Evolutionary conservation across 345 rosid species (phyloP), one percentile per base, ranked within the genome.

Genomic region (Moricandia arvensis): DNA sequence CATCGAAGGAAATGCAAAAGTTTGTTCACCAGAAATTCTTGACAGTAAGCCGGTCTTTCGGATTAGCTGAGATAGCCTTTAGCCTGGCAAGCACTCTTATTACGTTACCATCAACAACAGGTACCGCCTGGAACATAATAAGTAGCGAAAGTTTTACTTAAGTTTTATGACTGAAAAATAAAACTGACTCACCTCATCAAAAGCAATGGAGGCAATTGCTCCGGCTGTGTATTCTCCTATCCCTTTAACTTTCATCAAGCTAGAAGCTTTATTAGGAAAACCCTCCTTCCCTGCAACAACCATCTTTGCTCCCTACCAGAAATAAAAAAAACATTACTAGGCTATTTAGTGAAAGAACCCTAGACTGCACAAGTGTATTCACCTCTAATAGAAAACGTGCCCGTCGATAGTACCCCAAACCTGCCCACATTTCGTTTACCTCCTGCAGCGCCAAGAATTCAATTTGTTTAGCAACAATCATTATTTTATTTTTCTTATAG

Each of bases 341-440:
- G 1, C 21, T 51, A 5, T 6, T 8, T 1, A 13, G 7, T 27
- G 57, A 37, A 8, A 24, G 24, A 27, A 29, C 33, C 35, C 9
- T 15, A 0, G 10, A 26, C 54, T 9, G 38, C 17, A 71, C n/a
- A 58, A 61, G 33, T 31, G 53, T 64, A 37, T 75, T 76, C 73
- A 94, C 97, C 94, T 94, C 96, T 66, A 89, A 80, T 33, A 91
- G 87, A 82, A 90, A 94, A 65, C 98, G 95, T 11, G 95, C 97
- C 27, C 97, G 85, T 79, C 98, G 83, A 62, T 94, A 94, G 80
- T 94, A 94, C 7, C 97, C 97, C 70, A 94, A 77, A 54, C 98
- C 97, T 27, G 98, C 98, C 97, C 97, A 94, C 91, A 94, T 87
- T 75, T 94, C 92, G 72, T 94, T 94, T 73, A 91, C 97, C 82